Evolutionary conservation across 306 rosid genomes (phyloP).

Genomic region (Prunus mira): DNA sequence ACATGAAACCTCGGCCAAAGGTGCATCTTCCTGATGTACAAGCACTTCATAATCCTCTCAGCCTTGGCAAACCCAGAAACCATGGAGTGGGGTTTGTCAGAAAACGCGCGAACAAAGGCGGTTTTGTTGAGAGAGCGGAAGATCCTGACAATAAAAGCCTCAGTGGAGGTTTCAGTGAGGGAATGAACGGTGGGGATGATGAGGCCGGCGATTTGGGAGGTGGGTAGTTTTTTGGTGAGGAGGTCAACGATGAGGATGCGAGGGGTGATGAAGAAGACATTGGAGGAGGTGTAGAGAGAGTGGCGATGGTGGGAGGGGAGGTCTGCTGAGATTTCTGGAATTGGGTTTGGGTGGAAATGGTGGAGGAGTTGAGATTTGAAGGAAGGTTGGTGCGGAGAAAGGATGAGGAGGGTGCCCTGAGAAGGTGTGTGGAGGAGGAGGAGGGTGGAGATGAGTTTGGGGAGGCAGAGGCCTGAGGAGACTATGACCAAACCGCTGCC

Average conservation of each 20-base stretch:
- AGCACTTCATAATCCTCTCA: conserved; percentile 70
- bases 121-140: conserved; percentile 55
- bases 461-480: conserved; percentile 70
- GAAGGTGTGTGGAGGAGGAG: conserved; percentile 69
- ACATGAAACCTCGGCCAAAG: conserved; percentile 96
- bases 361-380: conserved; percentile 65
- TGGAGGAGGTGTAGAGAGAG: conserved; percentile 73
- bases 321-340: conserved; percentile 78
- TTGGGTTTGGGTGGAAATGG: conserved; percentile 42
- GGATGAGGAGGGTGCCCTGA: conserved; percentile 70
- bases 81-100: conserved; percentile 85
- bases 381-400: conserved; percentile 43
- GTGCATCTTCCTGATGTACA: conserved; percentile 54
- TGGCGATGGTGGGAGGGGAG: conserved; percentile 67
- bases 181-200: conserved; percentile 66
- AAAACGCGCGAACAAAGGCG: conserved; percentile 71
- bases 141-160: conserved; percentile 79
- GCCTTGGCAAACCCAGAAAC: conserved; percentile 84
- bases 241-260: conserved; percentile 91
- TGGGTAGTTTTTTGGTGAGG: conserved; percentile 53
- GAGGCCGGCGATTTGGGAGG: conserved; percentile 58
- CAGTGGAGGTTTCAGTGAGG: conserved; percentile 74
- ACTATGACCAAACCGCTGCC: conserved; percentile 72
- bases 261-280: conserved; percentile 71
- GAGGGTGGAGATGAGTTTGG: conserved; percentile 64